A percentile compares a stretch with the other conserved stretches of the same genome.
phyloP scores from a whole-genome alignment of 2,329 filamentous ascomycete species.

The Alternaria sp. region DNA sequence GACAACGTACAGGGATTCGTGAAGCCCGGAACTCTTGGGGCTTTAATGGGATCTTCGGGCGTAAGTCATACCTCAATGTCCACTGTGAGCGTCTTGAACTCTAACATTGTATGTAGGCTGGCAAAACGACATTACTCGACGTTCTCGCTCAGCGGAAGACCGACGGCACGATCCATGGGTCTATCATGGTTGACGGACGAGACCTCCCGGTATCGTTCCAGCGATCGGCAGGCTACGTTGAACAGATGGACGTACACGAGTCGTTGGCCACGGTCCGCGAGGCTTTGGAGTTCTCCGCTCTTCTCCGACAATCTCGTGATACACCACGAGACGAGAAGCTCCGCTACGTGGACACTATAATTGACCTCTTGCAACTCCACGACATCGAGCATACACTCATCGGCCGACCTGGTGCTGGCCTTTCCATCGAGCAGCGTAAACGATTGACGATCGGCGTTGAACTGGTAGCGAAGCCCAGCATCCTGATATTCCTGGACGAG shows the following conservation, averaged over 20 bases:
- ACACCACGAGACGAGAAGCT: slow-evolving; percentile 63
- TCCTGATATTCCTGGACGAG: slow-evolving; percentile 76
- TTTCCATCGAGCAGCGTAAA: slow-evolving; percentile 37
- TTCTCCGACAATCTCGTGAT: slow-evolving; percentile 63
- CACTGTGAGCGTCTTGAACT: not conserved
- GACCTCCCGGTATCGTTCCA: slow-evolving; percentile 79
- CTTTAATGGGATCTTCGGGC: slow-evolving; percentile 38
- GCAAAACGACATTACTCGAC: slow-evolving; percentile 41
- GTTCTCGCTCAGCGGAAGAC: slow-evolving; percentile 72
- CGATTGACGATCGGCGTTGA: slow-evolving; percentile 64
- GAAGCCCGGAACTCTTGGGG: slow-evolving; percentile 60
- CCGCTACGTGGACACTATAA: slow-evolving; percentile 65
- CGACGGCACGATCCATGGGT: slow-evolving; percentile 81
- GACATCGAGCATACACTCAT: slow-evolving; percentile 64
- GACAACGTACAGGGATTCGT: slow-evolving; percentile 61
- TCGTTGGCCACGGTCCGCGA: slow-evolving; percentile 64
- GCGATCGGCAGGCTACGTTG: slow-evolving; percentile 67
- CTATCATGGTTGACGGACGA: slow-evolving; percentile 77
- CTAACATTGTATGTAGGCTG: slow-evolving; percentile 17
- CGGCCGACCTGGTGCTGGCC: not conserved
- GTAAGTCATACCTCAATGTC: not conserved
- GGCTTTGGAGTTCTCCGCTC: slow-evolving; percentile 65
- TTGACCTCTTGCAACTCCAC: slow-evolving; percentile 64
- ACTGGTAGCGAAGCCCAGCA: slow-evolving; percentile 66
- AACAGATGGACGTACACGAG: slow-evolving; percentile 67